Evolutionary conservation across 345 rosid species (phyloP).

Genomic region (Erysimum cheiranthoides): DNA sequence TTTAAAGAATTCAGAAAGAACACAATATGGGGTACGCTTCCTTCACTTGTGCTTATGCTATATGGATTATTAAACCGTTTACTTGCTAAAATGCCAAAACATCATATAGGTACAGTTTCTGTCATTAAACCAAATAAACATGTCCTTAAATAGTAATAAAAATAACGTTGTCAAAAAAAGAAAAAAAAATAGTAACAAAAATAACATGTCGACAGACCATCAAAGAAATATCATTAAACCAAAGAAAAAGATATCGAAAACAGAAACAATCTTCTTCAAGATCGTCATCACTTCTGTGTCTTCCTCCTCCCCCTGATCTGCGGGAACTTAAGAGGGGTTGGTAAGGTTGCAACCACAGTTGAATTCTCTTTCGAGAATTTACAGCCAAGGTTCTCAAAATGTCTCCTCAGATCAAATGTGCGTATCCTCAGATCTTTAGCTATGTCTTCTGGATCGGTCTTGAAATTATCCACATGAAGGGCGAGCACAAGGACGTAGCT

Average conservation of each 20-base stretch:
- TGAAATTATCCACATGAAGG: constrained; percentile 72
- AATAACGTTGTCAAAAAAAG: too few species aligned
- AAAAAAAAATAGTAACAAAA: too few species aligned
- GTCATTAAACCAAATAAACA: too few species aligned
- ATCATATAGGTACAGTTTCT: too few species aligned
- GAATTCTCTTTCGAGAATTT: constrained; percentile 51
- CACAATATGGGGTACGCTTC: too few species aligned
- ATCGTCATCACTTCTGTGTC: not conserved
- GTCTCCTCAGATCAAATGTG: constrained; percentile 50
- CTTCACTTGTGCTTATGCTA: too few species aligned
- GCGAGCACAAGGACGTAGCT: constrained; percentile 83
- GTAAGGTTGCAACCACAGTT: constrained; percentile 51
- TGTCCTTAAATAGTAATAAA: too few species aligned
- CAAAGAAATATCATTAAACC: not conserved
- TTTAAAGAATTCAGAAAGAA: too few species aligned
- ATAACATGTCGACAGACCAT: too few species aligned
- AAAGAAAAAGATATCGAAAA: not conserved
- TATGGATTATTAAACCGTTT: too few species aligned
- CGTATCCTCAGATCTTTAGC: constrained; percentile 75
- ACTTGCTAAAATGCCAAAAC: too few species aligned
- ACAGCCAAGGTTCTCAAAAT: constrained; percentile 80
- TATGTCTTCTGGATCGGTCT: constrained; percentile 66
- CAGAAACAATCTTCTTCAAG: constrained; percentile 7
- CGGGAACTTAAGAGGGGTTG: constrained; percentile 74
- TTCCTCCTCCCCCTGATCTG: constrained; percentile 42